Conservation (phyloP, 139 green algal species). For the Nannochloris sp. region DNA sequence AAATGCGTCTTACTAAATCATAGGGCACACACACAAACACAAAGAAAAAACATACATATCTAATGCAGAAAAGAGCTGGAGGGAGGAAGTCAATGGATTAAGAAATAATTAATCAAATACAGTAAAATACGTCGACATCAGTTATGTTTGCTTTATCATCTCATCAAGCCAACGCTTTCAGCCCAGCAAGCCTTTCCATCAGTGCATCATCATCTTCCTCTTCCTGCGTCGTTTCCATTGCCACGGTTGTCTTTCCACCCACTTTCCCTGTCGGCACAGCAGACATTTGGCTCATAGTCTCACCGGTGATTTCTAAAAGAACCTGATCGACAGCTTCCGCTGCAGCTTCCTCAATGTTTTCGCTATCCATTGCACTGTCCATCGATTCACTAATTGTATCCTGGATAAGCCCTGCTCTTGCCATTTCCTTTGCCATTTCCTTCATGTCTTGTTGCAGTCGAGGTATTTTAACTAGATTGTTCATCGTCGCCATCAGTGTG, state of each 20-base stretch:
- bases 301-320: constrained; percentile 43
- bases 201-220: constrained; percentile 35
- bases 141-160: too few relatives aligned
- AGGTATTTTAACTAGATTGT: constrained; percentile 63
- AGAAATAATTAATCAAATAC: too few relatives aligned
- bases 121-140: too few relatives aligned
- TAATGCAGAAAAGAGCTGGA: too few relatives aligned
- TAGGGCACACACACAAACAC: too few relatives aligned
- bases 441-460: constrained; percentile 69
- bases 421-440: constrained; percentile 85
- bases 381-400: constrained; percentile 81
- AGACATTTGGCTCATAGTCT: constrained; percentile 34
- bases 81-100: too few relatives aligned
- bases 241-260: background rate
- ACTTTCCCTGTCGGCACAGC: constrained; percentile 14
- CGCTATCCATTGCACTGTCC: constrained; percentile 49
- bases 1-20: too few relatives aligned
- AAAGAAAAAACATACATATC: too few relatives aligned
- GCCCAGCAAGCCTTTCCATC: background rate
- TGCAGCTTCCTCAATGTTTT: constrained; percentile 68
- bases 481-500: constrained; percentile 76
- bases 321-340: constrained; percentile 68
- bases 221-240: constrained; percentile 15
- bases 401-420: constrained; percentile 81
- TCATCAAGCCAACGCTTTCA: background rate